Evolutionary conservation across 495 filamentous ascomycete species (phyloP).

Genomic region (Aspergillus mulundensis): DNA sequence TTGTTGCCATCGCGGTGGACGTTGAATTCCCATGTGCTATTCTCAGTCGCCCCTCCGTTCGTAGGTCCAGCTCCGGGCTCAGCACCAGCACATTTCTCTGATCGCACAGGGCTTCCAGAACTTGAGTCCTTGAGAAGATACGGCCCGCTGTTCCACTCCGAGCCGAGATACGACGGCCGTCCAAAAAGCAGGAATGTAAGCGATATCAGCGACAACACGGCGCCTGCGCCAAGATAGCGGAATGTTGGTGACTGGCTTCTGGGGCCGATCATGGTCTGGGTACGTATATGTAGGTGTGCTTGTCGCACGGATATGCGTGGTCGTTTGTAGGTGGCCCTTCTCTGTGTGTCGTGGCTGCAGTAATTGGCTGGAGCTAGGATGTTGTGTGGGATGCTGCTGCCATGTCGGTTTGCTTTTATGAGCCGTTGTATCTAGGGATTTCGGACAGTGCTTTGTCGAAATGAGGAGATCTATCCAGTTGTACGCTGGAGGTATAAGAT

Average conservation of each 20-base stretch:
- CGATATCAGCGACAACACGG: constrained; percentile 24
- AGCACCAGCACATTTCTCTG: neutral
- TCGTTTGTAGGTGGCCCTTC: neutral
- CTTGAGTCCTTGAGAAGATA: neutral
- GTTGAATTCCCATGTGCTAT: constrained; percentile 29
- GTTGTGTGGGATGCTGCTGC: neutral
- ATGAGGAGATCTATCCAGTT: neutral
- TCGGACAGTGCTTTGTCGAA: too few species aligned
- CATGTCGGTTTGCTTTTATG: neutral
- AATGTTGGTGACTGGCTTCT: constrained; percentile 25
- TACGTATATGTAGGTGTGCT: neutral
- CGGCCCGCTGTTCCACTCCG: neutral
- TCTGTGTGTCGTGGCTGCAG: neutral
- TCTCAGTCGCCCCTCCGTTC: neutral
- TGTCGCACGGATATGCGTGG: neutral
- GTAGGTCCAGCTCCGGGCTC: neutral
- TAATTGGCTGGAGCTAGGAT: neutral
- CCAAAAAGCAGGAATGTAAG: constrained; percentile 31
- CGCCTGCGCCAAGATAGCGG: constrained; percentile 33
- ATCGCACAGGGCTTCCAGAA: neutral
- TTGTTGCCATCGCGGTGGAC: constrained; percentile 34
- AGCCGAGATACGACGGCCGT: neutral
- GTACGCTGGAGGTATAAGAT: too few species aligned
- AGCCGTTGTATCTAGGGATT: too few species aligned
- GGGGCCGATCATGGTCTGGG: neutral